Percentiles rank a stretch among this genome's conserved stretches.
Conservation (phyloP, 2,329 filamentous ascomycete genomes). For the Graphiopsis chlorocephala region DNA sequence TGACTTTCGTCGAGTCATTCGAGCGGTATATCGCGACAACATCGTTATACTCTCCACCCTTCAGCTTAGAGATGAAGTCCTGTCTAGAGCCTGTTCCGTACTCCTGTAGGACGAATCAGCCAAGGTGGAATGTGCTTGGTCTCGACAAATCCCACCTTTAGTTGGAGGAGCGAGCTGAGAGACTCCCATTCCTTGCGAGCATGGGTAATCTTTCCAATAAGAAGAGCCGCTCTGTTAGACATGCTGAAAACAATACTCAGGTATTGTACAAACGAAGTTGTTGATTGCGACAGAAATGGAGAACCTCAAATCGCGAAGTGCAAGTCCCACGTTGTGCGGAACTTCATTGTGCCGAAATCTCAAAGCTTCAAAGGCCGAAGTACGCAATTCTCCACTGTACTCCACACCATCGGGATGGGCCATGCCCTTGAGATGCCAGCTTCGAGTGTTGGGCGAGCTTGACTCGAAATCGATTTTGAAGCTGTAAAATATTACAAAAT, state of each 20-base stretch:
- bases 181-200: slow-evolving; percentile 48
- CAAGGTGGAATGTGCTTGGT: neutral
- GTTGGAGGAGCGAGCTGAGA: slow-evolving; percentile 30
- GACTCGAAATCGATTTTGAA: neutral
- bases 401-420: neutral
- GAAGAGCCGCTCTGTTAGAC: slow-evolving; percentile 36
- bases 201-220: slow-evolving; percentile 47
- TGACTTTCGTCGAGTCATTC: slow-evolving; percentile 52
- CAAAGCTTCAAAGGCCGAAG: slow-evolving; percentile 8
- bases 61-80: slow-evolving; percentile 56
- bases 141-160: slow-evolving; percentile 29
- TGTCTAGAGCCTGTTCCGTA: slow-evolving; percentile 53
- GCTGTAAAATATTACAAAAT: neutral
- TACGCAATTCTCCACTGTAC: neutral
- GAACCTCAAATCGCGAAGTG: neutral
- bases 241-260: neutral
- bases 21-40: slow-evolving; percentile 58
- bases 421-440: neutral
- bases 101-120: slow-evolving; percentile 40
- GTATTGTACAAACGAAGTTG: neutral
- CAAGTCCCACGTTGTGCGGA: neutral
- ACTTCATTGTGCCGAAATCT: neutral
- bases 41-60: slow-evolving; percentile 54
- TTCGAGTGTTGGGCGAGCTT: neutral
- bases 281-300: neutral